These are phyloP conservation scores for Daldinia loculata DNA, from an alignment of 495 filamentous ascomycete species.

Conservation along the genomic window DNA sequence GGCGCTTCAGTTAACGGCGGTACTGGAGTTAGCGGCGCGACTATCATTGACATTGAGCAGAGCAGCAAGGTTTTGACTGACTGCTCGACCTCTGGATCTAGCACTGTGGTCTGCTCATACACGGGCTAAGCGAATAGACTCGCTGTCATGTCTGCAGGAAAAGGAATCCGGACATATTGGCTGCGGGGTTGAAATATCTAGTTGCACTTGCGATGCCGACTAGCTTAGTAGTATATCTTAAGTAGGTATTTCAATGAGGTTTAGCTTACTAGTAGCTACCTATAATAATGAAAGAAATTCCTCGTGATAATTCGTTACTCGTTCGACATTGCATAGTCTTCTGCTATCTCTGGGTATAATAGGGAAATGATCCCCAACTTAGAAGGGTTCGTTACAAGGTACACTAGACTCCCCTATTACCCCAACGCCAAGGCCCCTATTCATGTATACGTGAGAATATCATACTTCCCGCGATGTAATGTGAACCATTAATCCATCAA, in stretches of 20 bases:
- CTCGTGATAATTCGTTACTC: not conserved
- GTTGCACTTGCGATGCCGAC: not conserved
- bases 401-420: not conserved
- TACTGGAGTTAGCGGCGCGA: slow-evolving; percentile 52
- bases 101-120: slow-evolving; percentile 46
- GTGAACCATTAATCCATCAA: not conserved
- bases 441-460: not conserved
- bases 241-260: not conserved
- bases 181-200: not conserved
- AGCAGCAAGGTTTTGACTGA: slow-evolving; percentile 57
- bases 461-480: not conserved
- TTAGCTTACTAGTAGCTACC: not conserved
- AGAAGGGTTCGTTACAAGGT: not conserved
- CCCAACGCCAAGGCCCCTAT: not conserved
- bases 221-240: not conserved
- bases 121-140: slow-evolving; percentile 14
- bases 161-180: not conserved
- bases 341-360: too few species aligned
- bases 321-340: not conserved
- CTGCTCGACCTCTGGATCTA: slow-evolving; percentile 53
- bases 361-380: not conserved
- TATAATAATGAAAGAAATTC: not conserved
- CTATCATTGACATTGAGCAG: slow-evolving; percentile 63
- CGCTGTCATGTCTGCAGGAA: not conserved
- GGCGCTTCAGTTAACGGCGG: slow-evolving; percentile 50